Conservation (phyloP, 108 stramenopile species). For the Fragilaria crotonensis region DNA sequence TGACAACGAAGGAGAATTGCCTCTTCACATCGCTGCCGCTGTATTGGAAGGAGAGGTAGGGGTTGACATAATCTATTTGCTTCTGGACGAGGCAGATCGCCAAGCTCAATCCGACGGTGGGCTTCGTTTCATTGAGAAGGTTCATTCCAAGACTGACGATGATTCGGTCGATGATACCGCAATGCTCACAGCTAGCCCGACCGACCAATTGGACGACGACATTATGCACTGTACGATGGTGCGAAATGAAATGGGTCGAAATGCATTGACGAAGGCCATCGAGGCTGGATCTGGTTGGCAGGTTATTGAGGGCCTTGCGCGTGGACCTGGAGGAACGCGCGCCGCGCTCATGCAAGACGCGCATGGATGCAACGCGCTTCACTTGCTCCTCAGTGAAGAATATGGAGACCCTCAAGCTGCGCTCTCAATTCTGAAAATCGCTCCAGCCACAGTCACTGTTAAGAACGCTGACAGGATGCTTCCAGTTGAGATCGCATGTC, state of each 20-base stretch:
- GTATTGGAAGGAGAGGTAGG: conserved; percentile 52
- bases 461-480: conserved; percentile 53
- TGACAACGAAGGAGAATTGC: conserved; percentile 80
- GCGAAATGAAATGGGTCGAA: conserved; percentile 56
- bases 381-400: conserved; percentile 47
- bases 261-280: conserved; percentile 58
- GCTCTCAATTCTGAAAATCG: conserved; percentile 63
- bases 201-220: conserved; percentile 11
- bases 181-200: conserved; percentile 10
- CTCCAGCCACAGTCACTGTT: conserved; percentile 44
- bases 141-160: conserved; percentile 24
- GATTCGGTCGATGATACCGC: conserved; percentile 25
- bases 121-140: conserved; percentile 23
- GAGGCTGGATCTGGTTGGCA: conserved; percentile 53
- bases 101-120: conserved; percentile 32
- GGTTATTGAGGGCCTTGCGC: conserved; percentile 59
- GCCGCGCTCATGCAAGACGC: conserved; percentile 38
- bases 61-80: conserved; percentile 52
- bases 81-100: conserved; percentile 56
- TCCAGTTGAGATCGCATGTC: conserved; percentile 73
- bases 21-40: conserved; percentile 67
- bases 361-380: conserved; percentile 55
- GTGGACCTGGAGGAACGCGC: conserved; percentile 44
- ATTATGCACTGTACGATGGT: conserved; percentile 40
- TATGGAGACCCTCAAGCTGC: conserved; percentile 54